Evolutionary conservation across 345 rosid species (phyloP).

Genomic region (Heritiera littoralis): DNA sequence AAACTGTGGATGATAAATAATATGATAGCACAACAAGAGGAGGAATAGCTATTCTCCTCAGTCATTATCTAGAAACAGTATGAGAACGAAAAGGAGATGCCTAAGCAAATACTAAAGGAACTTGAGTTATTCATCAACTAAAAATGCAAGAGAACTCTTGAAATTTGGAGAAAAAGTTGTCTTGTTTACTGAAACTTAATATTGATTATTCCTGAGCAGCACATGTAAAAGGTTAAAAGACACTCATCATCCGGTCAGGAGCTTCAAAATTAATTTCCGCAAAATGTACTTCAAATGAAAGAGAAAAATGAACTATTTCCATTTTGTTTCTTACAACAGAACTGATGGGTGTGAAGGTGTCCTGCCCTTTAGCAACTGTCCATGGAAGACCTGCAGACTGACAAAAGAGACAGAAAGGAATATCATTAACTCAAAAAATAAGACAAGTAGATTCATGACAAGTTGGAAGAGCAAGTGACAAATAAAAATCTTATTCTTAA

Average conservation of each 20-base stretch:
- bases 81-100: neutral
- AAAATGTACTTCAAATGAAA: neutral
- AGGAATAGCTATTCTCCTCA: slow-evolving; percentile 3
- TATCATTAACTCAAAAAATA: neutral
- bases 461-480: neutral
- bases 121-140: neutral
- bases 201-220: neutral
- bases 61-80: neutral
- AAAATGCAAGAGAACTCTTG: neutral
- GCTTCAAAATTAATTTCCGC: neutral
- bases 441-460: neutral
- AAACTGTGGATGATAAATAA: neutral
- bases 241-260: neutral
- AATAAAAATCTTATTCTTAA: neutral
- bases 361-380: slow-evolving; percentile 92
- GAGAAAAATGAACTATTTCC: slow-evolving; percentile 7
- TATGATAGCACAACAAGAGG: neutral
- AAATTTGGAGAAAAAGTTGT: neutral
- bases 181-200: neutral
- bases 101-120: slow-evolving; percentile 8
- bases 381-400: slow-evolving; percentile 96
- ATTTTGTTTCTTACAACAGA: slow-evolving; percentile 61
- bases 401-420: slow-evolving; percentile 20
- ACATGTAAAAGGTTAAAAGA: slow-evolving; percentile 2
- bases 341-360: slow-evolving; percentile 91